Percentiles rank a stretch among this genome's conserved stretches.
Conservation (phyloP, 129 eudicot species). For the Tagetes patula region DNA sequence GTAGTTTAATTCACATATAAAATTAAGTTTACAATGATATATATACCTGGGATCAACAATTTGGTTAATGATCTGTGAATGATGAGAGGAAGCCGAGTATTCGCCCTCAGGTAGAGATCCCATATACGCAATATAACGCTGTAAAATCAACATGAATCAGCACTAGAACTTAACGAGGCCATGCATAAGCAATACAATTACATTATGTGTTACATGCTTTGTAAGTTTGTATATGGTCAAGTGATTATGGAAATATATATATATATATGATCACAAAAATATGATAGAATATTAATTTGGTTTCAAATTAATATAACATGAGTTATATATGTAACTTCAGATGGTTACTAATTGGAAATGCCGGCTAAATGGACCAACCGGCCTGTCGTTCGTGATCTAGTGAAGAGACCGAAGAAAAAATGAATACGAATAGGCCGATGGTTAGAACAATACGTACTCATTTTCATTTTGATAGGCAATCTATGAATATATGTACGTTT, state of each 20-base stretch:
- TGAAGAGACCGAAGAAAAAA: conserved; percentile 1
- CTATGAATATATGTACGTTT: no score
- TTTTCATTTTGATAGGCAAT: no score
- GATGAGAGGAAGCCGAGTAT: conserved; percentile 31
- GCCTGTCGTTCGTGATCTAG: not conserved
- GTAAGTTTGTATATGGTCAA: not conserved
- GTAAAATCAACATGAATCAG: not conserved
- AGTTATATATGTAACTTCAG: no score
- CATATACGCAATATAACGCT: conserved; percentile 39
- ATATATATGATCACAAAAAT: no score
- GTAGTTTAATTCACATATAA: not conserved
- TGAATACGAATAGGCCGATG: not conserved
- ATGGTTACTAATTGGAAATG: no score
- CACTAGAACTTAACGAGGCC: no score
- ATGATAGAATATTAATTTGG: not conserved
- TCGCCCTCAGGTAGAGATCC: conserved; percentile 30
- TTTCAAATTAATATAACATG: no score
- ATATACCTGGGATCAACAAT: conserved; percentile 5
- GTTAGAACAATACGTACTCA: no score
- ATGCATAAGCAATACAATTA: no score
- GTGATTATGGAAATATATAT: no score
- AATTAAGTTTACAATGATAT: not conserved
- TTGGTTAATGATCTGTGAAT: conserved; percentile 17
- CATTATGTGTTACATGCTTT: not conserved
- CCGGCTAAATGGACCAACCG: not conserved